phyloP scores from a whole-genome alignment of 2,329 filamentous ascomycete genomes.

The Penicillium sumatraense region DNA sequence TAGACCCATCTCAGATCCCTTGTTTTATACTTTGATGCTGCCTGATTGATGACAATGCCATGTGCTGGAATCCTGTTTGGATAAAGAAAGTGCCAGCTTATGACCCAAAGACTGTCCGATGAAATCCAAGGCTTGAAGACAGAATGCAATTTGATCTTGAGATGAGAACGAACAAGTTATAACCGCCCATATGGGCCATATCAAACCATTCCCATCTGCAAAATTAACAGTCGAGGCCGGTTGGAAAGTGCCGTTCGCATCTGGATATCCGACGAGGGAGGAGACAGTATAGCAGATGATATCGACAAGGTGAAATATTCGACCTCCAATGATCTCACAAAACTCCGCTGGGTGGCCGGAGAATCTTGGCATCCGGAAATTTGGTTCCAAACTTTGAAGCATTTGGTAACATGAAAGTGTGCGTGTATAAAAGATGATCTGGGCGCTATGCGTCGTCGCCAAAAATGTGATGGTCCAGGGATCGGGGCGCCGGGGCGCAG shows the following conservation, averaged over 20 bases:
- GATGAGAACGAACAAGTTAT: neutral
- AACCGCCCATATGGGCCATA: conserved; percentile 6
- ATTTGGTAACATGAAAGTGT: neutral
- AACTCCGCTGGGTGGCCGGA: neutral
- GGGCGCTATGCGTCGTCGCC: neutral
- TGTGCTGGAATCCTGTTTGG: neutral
- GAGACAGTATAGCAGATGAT: neutral
- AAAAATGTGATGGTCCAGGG: conserved; percentile 3
- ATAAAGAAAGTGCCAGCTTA: neutral
- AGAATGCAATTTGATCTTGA: neutral
- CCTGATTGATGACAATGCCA: neutral
- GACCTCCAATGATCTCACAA: neutral
- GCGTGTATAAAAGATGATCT: neutral
- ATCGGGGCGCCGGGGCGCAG: neutral
- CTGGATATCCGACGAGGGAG: neutral
- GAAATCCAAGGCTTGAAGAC: neutral
- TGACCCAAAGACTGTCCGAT: neutral
- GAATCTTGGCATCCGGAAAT: neutral
- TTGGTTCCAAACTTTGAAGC: neutral
- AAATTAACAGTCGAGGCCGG: neutral
- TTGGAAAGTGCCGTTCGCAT: neutral
- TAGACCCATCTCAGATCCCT: no score
- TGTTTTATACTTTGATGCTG: neutral
- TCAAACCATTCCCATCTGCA: neutral
- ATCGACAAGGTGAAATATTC: neutral